These are phyloP conservation scores for Lactarius quietus DNA, from an alignment of 768 basidiomycete species.

Conservation along the genomic window DNA sequence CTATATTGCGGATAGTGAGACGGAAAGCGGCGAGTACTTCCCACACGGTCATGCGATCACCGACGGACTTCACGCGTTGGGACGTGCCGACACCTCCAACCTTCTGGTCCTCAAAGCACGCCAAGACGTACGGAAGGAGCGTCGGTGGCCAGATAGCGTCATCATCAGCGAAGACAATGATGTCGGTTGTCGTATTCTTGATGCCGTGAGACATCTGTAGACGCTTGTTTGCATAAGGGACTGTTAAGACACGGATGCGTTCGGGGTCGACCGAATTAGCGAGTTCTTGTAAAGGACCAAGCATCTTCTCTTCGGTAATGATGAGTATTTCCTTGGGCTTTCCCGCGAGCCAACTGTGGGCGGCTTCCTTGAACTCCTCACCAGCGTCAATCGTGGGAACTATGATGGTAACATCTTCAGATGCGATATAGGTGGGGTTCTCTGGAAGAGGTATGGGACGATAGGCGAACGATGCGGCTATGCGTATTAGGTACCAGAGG, in stretches of 20 bases:
- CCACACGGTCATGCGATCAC: constrained; percentile 84
- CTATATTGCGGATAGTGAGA: constrained; percentile 90
- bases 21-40: constrained; percentile 93
- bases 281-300: constrained; percentile 81
- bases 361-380: constrained; percentile 92
- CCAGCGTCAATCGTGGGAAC: constrained; percentile 96
- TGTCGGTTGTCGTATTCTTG: constrained; percentile 84
- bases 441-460: constrained; percentile 86
- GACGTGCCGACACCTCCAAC: constrained; percentile 90
- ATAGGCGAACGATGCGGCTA: constrained; percentile 75
- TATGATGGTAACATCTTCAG: constrained; percentile 94
- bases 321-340: constrained; percentile 82
- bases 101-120: constrained; percentile 93
- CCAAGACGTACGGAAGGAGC: constrained; percentile 81
- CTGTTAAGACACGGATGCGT: constrained; percentile 81
- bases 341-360: constrained; percentile 87
- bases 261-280: constrained; percentile 84
- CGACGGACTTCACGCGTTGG: constrained; percentile 82
- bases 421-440: constrained; percentile 85
- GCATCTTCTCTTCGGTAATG: constrained; percentile 86
- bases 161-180: constrained; percentile 93
- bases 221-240: constrained; percentile 91
- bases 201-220: constrained; percentile 94
- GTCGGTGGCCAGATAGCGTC: constrained; percentile 96
- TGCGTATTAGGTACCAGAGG: constrained; percentile 86